A percentile compares a stretch with the other conserved stretches of the same genome.
Conservation (phyloP, 352 stramenopile genomes). For the Phytophthora pinifolia region DNA sequence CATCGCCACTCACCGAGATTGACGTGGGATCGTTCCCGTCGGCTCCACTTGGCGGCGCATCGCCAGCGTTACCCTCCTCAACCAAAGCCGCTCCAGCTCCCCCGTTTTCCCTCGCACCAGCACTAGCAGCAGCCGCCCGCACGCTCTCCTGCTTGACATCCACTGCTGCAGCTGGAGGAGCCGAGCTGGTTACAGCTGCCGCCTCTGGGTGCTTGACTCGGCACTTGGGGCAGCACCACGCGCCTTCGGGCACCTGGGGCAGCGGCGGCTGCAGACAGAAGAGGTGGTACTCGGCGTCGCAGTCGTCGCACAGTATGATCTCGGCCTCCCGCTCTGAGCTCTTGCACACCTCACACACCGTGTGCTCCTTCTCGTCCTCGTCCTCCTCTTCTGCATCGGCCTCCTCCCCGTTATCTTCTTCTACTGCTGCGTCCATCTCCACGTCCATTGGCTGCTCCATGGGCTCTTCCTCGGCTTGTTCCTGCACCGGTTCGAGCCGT, state of each 20-base stretch:
- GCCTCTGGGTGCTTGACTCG: conserved; percentile 3
- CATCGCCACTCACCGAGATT: conserved; percentile 11
- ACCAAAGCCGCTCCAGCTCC: not conserved
- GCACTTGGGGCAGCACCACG: conserved; percentile 67
- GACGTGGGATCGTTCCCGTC: conserved; percentile 23
- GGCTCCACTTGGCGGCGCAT: conserved; percentile 1
- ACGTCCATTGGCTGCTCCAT: conserved; percentile 22
- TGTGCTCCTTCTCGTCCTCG: conserved; percentile 27
- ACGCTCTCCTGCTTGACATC: conserved; percentile 26
- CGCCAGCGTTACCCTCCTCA: no score
- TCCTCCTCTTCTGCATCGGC: conserved; percentile 1
- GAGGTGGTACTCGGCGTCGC: conserved; percentile 59
- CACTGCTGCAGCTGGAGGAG: not conserved
- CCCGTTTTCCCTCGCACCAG: not conserved
- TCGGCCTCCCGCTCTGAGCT: conserved; percentile 38
- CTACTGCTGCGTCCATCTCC: conserved; percentile 25
- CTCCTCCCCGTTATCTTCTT: not conserved
- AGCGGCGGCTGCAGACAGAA: conserved; percentile 61
- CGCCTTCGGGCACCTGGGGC: conserved; percentile 35
- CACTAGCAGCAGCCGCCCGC: not conserved
- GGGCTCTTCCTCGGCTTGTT: not conserved
- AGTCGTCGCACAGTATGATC: conserved; percentile 60
- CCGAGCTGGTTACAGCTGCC: not conserved
- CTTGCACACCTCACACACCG: conserved; percentile 46
- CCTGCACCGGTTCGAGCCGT: conserved; percentile 4